Base-by-base conservation (phyloP, 371 early-diverging fungal species). In the Mucor sp. region DNA sequence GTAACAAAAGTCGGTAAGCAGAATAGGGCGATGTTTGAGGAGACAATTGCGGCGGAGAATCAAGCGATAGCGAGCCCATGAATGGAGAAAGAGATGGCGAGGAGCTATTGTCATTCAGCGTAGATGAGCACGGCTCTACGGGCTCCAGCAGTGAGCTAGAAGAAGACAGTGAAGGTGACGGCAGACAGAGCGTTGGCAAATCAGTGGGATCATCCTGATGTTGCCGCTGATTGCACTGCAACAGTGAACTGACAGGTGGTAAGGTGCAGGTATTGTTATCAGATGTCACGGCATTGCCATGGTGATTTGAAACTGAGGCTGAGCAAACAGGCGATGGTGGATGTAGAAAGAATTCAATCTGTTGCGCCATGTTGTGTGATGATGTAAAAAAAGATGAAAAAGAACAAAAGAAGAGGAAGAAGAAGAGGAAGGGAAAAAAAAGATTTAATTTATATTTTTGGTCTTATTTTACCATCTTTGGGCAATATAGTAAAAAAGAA, bases 21-120 rank as follows among this genome's bases (percentile, higher is more conserved):
- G 35, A 47, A 25, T n/a, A 57, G 6, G 62, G 62, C 12, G 67
- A 62, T 25, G 32, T 41, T 37, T 66, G 66, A n/a, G 66, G 66
- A 17, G 66, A 60, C 27, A 60, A 53, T 60, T 59, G 66, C 33
- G 56, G 71, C 63, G 44, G 73, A 76, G 58, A 69, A 35, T 74
- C 76, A 33, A 72, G 60, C 17, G 73, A 76, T 32, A 76, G 32
- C 39, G 65, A 68, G 2, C 44, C 43, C 53, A 67, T 59, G 43
- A 63, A 63, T 21, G 71, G 71, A 11, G 71, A 67, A 6, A 58
- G 48, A 21, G 64, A 57, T 35, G 67, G 62, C 19, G 61, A 50
- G 23, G 71, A 67, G 5, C 19, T 47, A 35, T 35, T 57, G 39
- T 41, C 35, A 25, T 28, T 27, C 23, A 50, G 21, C 28, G n/a